phyloP scores from a whole-genome alignment of 73 alveolate genomes.

The Paramecium octaurelia region DNA sequence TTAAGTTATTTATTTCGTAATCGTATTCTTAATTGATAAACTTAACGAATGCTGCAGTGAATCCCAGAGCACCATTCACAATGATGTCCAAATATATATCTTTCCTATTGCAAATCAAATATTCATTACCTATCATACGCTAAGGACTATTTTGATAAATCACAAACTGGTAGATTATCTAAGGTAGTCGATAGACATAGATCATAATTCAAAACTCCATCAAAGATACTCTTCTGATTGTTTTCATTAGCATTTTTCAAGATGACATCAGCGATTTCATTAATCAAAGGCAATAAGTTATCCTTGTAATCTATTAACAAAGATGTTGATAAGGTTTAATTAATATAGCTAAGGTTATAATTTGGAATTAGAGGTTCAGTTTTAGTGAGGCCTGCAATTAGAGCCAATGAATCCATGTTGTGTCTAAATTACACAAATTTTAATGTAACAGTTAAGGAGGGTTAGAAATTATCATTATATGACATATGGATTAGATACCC shows the following conservation, averaged over 20 bases:
- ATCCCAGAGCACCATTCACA: conserved; percentile 1
- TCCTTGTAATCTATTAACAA: not conserved
- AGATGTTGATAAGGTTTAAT: not conserved
- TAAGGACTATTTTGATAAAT: not conserved
- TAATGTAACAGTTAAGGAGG: not conserved
- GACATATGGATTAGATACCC: conserved; percentile 31
- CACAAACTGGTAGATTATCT: not conserved
- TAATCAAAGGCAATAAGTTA: not conserved
- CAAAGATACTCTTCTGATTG: not conserved
- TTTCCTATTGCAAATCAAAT: not conserved
- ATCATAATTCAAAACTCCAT: not conserved
- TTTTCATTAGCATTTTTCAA: not conserved
- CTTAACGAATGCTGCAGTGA: not conserved
- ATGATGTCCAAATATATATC: not conserved
- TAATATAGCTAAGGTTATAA: not conserved
- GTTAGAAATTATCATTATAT: conserved; percentile 10
- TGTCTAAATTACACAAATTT: conserved; percentile 20
- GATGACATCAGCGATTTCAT: not conserved
- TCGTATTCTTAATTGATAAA: not conserved
- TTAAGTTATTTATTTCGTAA: not conserved
- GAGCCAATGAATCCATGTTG: not conserved
- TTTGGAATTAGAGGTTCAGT: not conserved
- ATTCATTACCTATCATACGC: not conserved
- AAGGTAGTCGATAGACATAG: not conserved
- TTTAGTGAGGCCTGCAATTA: not conserved